Percentiles rank a stretch among this genome's conserved stretches.
phyloP scores from a whole-genome alignment of 352 stramenopile species.

The Phytophthora vignae region DNA sequence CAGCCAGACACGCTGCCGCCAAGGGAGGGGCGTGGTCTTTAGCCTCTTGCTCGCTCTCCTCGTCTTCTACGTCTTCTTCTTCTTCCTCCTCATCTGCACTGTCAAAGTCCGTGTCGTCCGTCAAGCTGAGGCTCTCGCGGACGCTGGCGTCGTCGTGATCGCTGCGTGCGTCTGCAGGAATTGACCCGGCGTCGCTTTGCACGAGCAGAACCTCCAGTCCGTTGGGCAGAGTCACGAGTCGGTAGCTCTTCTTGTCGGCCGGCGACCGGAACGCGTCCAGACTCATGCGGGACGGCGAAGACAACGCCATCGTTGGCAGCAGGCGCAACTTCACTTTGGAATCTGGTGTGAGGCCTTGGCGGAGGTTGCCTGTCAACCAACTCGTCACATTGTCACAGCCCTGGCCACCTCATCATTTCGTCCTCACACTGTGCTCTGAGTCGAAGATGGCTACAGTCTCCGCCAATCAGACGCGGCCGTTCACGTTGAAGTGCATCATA shows the following conservation, averaged over 20 bases:
- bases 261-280: constrained; percentile 65
- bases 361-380: background rate
- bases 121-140: constrained; percentile 16
- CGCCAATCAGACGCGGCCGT: constrained; percentile 8
- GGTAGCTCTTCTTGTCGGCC: constrained; percentile 76
- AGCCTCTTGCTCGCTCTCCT: background rate
- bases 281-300: constrained; percentile 19
- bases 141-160: background rate
- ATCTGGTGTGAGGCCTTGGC: constrained; percentile 10
- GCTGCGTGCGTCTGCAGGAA: background rate
- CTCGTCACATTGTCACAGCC: constrained; percentile 10
- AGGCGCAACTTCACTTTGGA: background rate
- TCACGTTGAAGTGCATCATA: background rate
- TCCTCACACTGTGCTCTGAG: constrained; percentile 12
- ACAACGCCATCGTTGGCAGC: constrained; percentile 8
- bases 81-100: constrained; percentile 21
- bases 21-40: constrained; percentile 30
- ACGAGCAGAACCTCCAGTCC: constrained; percentile 73
- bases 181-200: constrained; percentile 42
- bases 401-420: constrained; percentile 18
- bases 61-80: constrained; percentile 18
- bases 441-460: constrained; percentile 32
- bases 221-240: constrained; percentile 70
- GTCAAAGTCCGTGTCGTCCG: constrained; percentile 24
- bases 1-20: constrained; percentile 63